Percentiles rank a stretch among this genome's conserved stretches.
These are phyloP conservation scores for Stachybotrys chlorohalonatus DNA, from an alignment of 2,329 filamentous ascomycete species.

Conservation along the genomic window DNA sequence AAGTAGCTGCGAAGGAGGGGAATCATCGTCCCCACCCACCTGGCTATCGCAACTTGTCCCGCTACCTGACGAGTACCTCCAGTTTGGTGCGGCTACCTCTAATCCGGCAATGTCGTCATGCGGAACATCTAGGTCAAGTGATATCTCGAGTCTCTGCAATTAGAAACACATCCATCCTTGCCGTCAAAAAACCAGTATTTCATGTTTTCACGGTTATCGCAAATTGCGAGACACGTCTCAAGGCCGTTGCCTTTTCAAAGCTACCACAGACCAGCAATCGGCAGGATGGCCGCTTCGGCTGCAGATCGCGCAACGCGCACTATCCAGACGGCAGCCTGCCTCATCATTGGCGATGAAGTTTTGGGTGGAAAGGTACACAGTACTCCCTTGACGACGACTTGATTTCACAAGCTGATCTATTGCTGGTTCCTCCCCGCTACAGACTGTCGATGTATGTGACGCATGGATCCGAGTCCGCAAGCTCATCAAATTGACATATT, in stretches of 20 bases:
- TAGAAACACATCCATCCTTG: not conserved
- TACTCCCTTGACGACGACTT: not conserved
- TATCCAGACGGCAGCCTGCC: slow-evolving; percentile 82
- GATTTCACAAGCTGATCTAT: slow-evolving; percentile 4
- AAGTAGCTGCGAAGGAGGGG: no score
- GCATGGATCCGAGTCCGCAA: not conserved
- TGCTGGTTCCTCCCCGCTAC: not conserved
- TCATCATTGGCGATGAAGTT: slow-evolving; percentile 97
- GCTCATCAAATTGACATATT: not conserved
- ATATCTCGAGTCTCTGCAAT: not conserved
- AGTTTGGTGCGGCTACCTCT: no score
- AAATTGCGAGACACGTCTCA: slow-evolving; percentile 61
- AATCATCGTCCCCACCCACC: no score
- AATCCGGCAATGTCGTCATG: not conserved
- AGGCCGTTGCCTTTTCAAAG: slow-evolving; percentile 23
- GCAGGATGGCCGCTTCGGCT: slow-evolving; percentile 32
- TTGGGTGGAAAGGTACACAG: slow-evolving; percentile 74
- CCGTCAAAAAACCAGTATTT: slow-evolving; percentile 1
- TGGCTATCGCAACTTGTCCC: no score
- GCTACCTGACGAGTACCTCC: no score
- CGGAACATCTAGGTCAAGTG: not conserved
- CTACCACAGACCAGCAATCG: slow-evolving; percentile 10
- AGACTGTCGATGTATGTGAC: slow-evolving; percentile 29
- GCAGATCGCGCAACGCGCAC: slow-evolving; percentile 49
- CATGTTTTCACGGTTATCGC: slow-evolving; percentile 73